Percentiles rank a stretch among this genome's conserved stretches.
Conservation (phyloP, 768 basidiomycete species). For the Pulveroboletus frians region DNA sequence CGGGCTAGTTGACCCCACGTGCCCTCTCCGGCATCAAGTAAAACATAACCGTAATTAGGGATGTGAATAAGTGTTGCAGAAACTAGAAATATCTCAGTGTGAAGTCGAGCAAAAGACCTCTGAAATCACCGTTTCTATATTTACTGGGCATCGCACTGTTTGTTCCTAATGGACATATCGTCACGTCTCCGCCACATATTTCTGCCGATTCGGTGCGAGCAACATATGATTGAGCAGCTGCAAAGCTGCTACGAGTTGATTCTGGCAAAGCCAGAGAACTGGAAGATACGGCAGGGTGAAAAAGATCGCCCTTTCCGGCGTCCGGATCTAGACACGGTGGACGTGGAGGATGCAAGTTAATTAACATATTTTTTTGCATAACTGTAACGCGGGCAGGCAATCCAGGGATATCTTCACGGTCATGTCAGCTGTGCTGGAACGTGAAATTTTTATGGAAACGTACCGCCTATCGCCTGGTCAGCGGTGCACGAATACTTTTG, state of each 20-base stretch:
- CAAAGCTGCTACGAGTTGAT: constrained; percentile 37
- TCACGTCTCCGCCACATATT: constrained; percentile 57
- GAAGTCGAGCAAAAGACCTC: not conserved
- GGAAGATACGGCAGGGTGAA: constrained; percentile 24
- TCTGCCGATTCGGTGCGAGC: not conserved
- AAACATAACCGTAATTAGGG: constrained; percentile 63
- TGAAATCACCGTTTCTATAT: constrained; percentile 73
- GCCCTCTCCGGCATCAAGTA: constrained; percentile 91
- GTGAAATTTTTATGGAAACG: constrained; percentile 1
- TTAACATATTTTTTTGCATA: constrained; percentile 39
- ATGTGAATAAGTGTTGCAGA: constrained; percentile 74
- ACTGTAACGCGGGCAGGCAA: constrained; percentile 44
- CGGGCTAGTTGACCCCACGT: constrained; percentile 86
- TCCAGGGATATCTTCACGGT: constrained; percentile 30
- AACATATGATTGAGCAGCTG: constrained; percentile 27
- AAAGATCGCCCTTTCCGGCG: constrained; percentile 26
- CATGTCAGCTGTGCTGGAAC: not conserved
- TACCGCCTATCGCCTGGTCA: constrained; percentile 35
- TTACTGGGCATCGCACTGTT: constrained; percentile 81
- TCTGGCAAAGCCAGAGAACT: constrained; percentile 17
- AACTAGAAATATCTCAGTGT: constrained; percentile 38
- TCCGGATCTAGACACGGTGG: constrained; percentile 35
- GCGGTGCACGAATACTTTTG: constrained; percentile 49
- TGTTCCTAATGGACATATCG: constrained; percentile 78
- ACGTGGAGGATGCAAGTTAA: constrained; percentile 45